phyloP scores from a whole-genome alignment of 352 stramenopile genomes.

The Albugo laibachii region DNA sequence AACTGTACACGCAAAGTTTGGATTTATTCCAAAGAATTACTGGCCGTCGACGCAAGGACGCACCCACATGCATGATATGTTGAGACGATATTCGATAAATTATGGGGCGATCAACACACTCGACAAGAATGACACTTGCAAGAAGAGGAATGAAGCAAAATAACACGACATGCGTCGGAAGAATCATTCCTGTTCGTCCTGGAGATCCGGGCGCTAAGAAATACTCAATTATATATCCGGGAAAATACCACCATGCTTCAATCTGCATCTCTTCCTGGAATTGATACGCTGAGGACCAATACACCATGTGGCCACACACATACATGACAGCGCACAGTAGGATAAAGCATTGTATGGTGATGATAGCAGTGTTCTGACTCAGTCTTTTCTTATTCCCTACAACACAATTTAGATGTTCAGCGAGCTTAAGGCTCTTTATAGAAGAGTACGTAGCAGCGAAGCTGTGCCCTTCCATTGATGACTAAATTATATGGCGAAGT shows the following conservation, averaged over 20 bases:
- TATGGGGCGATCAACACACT: slow-evolving; percentile 2
- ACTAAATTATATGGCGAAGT: no score
- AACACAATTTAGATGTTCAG: no score
- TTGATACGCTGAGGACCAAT: no score
- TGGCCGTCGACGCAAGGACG: background rate
- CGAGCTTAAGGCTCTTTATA: no score
- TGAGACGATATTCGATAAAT: slow-evolving; percentile 18
- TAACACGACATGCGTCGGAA: slow-evolving; percentile 25
- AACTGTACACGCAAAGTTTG: background rate
- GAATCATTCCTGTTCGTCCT: slow-evolving; percentile 26
- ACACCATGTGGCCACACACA: no score
- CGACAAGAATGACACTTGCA: slow-evolving; percentile 15
- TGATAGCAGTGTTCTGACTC: no score
- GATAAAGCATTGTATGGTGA: no score
- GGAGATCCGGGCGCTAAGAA: background rate
- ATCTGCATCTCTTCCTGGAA: background rate
- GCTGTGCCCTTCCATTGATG: no score
- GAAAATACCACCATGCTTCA: slow-evolving; percentile 16
- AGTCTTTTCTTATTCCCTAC: no score
- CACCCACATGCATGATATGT: slow-evolving; percentile 1
- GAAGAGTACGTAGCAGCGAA: no score
- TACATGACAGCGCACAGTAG: no score
- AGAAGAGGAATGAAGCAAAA: slow-evolving; percentile 19
- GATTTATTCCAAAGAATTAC: background rate
- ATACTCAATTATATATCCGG: slow-evolving; percentile 1